Base-by-base conservation (phyloP, 805 yeast genomes). In the Kodamaea kakaduensis region DNA sequence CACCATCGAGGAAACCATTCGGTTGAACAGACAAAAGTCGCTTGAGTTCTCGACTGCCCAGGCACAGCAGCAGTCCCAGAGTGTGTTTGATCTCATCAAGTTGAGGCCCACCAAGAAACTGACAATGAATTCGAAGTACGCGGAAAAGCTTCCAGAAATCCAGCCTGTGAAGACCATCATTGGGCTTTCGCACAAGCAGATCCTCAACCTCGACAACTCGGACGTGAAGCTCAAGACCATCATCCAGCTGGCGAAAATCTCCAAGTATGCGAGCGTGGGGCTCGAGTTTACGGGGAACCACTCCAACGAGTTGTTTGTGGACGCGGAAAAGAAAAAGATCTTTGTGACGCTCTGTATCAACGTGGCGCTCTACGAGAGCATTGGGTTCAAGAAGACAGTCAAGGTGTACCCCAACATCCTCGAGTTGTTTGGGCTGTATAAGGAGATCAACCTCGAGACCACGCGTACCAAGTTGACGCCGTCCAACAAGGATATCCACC, bases 171-270 rank as follows among this genome's bases (percentile, higher is more conserved):
- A 59, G 30, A 62, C 67, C 4, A 62, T 64, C 22, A 56, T 61
- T 34, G 71, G 71, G 2, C 48, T 64, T 22, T 50, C 59, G 2
- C 61, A 58, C 36, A 46, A 51, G 31, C 69, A 64, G 39, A 59
- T 64, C 17, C 47, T 59, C 32, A 51, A 50, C 19, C 48, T 59
- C 27, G 55, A 50, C 17, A 40, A 47, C 15, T 46, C 54, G n/a
- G 69, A 64, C 48, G 66, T 64, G 27, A 64, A 64, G 41, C 42
- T 61, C 29, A 64, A 64, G 38, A 56, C 61, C 18, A 56, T 64
- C 24, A 45, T 54, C 9, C 47, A 58, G n/a, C 56, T 61, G 38
- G 52, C 64, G 9, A 50, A 46, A 26, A 44, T 50, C 19, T 53
- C 60, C 8, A 58, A 59, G 36, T 56, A 50, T 41, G 58, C 61